Evolutionary conservation across 768 basidiomycete species (phyloP), one percentile per base, ranked within the genome.

Genomic region (Chlorophyllum brunneum): DNA sequence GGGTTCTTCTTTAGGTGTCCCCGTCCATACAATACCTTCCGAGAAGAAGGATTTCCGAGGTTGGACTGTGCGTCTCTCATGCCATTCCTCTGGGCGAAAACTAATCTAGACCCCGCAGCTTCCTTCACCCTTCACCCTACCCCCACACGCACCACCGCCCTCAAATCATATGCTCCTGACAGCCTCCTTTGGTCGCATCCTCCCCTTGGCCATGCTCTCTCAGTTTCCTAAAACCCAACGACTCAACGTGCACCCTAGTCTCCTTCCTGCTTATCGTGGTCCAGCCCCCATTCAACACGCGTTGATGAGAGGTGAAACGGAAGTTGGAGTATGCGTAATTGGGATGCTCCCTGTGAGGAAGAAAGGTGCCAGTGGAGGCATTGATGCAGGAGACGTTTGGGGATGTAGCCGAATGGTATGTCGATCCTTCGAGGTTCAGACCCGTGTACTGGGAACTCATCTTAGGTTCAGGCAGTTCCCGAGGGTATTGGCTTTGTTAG

Each of bases 141-240:
- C 59, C 48, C 26, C 42, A 27, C 51, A 53, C 33, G 42, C 59
- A 15, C 66, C 66, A 15, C 67, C 70, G 2, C 65, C 63, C 20
- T 31, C 60, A 2, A 67, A 74, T 10, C 80, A 88, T 54, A 62
- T 95, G 26, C 74, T 97, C 7, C 61, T 98, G 5, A 93, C 93
- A 0, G 91, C 94, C 5, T 95, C 94, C 0, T 95, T 95, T 57
- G 94, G 94, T 0, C 86, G 88, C 40, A 92, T 95, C 58, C 77
- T 98, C 10, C 79, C 90, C 0, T 63, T 71, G 4, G 61, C 72
- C 2, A 70, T 88, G 47, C 79, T 97, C 13, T 62, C 71, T 11
- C 71, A 76, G 34, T 95, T 95, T 61, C 75, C 69, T 0, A 71
- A 72, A 0, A 60, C 66, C 0, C 78, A 81, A 40, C 72, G 86